Base-by-base conservation (phyloP, 129 eudicot genomes). In the Pittosporum tobira region DNA sequence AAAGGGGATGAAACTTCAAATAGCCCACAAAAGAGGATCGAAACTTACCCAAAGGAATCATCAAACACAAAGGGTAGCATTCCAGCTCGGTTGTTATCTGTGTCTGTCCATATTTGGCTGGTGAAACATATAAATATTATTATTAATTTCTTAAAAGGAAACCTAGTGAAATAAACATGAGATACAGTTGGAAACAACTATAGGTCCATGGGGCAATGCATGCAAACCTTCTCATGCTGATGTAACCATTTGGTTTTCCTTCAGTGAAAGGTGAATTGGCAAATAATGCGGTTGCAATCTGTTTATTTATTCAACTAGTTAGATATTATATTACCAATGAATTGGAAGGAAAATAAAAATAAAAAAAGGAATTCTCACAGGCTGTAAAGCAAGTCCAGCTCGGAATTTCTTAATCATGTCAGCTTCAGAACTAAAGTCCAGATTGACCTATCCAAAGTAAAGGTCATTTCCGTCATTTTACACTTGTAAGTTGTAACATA, bases 41-140 rank as follows among this genome's bases (percentile, higher is more conserved):
- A 42, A 53, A 64, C 74, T 65, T 80, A 81, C 99, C 96, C 94
- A 57, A 93, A 93, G 59, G 96, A 81, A 69, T 93, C 94, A 26
- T 81, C 96, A 59, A 93, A 93, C 14, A 93, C 99, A 68, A 93
- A 93, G 0, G 99, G 99, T 74, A 87, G 94, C 99, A 93, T 93
- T 65, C 99, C 99, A 64, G 91, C 67, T 42, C 99, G 94, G 57
- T 84, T 70, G 18, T 93, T 93, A 66, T 93, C 99, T 5, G 96
- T 93, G 65, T 87, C 94, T 4, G 99, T 85, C 99, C 99, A 93
- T 48, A 87, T 84, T 72, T 93, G 99, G 72, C 99, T 93, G 94
- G 58, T 12, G n/a, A 52, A 37, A 25, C 4, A 18, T 47, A 15
- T 27, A 15, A n/a, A 55, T 18, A 60, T 19, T 24, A 55, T 19